Evolutionary conservation across 768 basidiomycete genomes (phyloP).

Genomic region (Suillus brevipes): DNA sequence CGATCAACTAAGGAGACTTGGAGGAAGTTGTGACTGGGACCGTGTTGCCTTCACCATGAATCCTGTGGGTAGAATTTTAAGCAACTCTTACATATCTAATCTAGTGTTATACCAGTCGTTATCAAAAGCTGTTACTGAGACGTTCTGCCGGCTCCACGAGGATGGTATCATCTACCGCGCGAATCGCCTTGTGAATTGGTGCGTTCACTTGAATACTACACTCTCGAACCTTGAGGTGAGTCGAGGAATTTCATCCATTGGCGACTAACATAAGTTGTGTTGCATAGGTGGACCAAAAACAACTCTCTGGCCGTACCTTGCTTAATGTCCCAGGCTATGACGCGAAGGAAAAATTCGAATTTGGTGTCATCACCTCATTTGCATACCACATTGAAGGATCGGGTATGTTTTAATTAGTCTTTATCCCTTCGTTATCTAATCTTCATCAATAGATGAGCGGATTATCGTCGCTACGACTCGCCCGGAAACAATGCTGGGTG

Average conservation of each 20-base stretch:
- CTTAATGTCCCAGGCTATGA: slow-evolving; percentile 94
- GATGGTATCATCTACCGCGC: slow-evolving; percentile 93
- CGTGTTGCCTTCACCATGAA: slow-evolving; percentile 96
- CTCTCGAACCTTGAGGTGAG: slow-evolving; percentile 94
- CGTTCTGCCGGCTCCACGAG: slow-evolving; percentile 88
- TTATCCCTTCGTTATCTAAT: neutral
- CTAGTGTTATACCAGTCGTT: slow-evolving; percentile 46
- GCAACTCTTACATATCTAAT: neutral
- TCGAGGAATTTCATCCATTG: neutral
- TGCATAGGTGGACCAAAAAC: slow-evolving; percentile 85
- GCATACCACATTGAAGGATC: slow-evolving; percentile 89
- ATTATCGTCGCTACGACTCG: slow-evolving; percentile 96
- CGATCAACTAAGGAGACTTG: slow-evolving; percentile 82
- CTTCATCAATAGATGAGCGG: slow-evolving; percentile 62
- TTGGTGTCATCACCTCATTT: slow-evolving; percentile 95
- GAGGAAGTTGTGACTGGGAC: slow-evolving; percentile 94
- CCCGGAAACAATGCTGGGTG: slow-evolving; percentile 98
- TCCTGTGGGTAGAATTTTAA: slow-evolving; percentile 49
- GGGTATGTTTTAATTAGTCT: slow-evolving; percentile 41
- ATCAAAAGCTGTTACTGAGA: slow-evolving; percentile 87
- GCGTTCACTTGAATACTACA: slow-evolving; percentile 92
- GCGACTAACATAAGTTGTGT: neutral
- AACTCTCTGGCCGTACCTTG: slow-evolving; percentile 80
- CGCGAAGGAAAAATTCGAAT: slow-evolving; percentile 92
- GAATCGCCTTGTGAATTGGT: slow-evolving; percentile 98